Evolutionary conservation across 1,284 basidiomycete species (phyloP), one percentile per base, ranked within the genome.

Genomic region (Trichosporon sp.): DNA sequence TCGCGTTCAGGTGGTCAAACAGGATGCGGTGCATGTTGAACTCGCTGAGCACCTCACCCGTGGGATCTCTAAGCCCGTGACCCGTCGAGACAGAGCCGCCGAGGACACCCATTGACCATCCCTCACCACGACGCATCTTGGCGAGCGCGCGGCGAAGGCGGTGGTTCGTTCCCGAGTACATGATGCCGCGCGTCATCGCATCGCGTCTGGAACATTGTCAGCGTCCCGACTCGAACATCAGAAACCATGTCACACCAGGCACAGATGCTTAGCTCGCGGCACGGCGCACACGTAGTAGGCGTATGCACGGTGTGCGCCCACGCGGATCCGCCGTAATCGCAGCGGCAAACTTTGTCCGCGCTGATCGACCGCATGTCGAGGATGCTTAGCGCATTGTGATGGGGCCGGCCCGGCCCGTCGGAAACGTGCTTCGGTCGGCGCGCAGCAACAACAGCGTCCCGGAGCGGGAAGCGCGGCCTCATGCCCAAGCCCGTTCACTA

Each of bases 1-100:
- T 72, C 8, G 14, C 46, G 70, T 81, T 75, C 43, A 84, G 74
- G 64, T 80, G 76, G 16, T 79, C 75, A 66, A 82, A 84, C 10
- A 83, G 68, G n/a, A 76, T 75, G 2, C 74, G 56, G 72, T 82
- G 77, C 68, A 84, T 73, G 69, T 80, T 81, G 16, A 78, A 71
- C 14, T 74, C 69, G 59, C 74, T 73, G 3, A 46, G 16, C 63
- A 32, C 48, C 35, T 70, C 59, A 31, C 66, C 69, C 14, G 32
- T 26, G 59, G 51, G 56, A 54, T 67, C 21, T 11, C 68, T 56
- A 10, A 80, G 67, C n/a, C 79, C 78, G 51, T 77, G 76, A 12
- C 80, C 80, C 32, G 72, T 71, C 1, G 81, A 81, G 3, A 82
- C 79, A 73, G 77, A 75, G 32, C 78, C 76, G 46, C 78, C 78